A percentile compares a stretch with the other conserved stretches of the same genome.
Evolutionary conservation across 1,284 basidiomycete genomes (phyloP).

Genomic region (Afroboletus lepidellus): DNA sequence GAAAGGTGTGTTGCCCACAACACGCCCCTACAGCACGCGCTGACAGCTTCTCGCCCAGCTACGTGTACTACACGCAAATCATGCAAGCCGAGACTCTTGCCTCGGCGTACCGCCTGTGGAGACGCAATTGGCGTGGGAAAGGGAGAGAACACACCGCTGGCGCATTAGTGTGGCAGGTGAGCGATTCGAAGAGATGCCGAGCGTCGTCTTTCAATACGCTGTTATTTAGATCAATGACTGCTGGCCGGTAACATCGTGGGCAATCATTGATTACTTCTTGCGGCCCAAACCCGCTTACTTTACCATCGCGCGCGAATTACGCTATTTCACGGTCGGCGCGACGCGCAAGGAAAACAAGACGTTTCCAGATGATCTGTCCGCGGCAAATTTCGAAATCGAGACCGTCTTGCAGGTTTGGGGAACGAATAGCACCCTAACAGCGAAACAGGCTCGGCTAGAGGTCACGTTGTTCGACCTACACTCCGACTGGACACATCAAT

Average conservation of each 20-base stretch:
- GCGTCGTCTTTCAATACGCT: conserved; percentile 1
- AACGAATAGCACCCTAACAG: conserved; percentile 68
- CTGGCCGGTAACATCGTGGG: conserved; percentile 81
- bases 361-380: conserved; percentile 56
- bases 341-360: conserved; percentile 70
- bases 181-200: conserved; percentile 4
- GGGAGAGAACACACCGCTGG: conserved; percentile 73
- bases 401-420: conserved; percentile 78
- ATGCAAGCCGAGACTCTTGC: conserved; percentile 82
- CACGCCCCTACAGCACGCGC: background rate
- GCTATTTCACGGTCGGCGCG: conserved; percentile 75
- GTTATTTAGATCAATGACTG: conserved; percentile 68
- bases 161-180: conserved; percentile 79
- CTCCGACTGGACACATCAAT: conserved; percentile 56
- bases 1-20: conserved; percentile 51
- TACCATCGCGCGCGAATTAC: conserved; percentile 67
- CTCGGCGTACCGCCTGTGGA: conserved; percentile 75
- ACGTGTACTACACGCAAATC: conserved; percentile 78
- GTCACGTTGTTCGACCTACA: conserved; percentile 70
- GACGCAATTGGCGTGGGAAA: conserved; percentile 71
- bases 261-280: conserved; percentile 76
- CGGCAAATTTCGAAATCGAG: conserved; percentile 65
- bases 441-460: conserved; percentile 60
- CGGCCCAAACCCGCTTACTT: conserved; percentile 77
- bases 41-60: conserved; percentile 39